Percentiles rank a stretch among this genome's conserved stretches.
These are phyloP conservation scores for Beauveria brongniartii DNA, from an alignment of 2,329 filamentous ascomycete species.

Conservation along the genomic window DNA sequence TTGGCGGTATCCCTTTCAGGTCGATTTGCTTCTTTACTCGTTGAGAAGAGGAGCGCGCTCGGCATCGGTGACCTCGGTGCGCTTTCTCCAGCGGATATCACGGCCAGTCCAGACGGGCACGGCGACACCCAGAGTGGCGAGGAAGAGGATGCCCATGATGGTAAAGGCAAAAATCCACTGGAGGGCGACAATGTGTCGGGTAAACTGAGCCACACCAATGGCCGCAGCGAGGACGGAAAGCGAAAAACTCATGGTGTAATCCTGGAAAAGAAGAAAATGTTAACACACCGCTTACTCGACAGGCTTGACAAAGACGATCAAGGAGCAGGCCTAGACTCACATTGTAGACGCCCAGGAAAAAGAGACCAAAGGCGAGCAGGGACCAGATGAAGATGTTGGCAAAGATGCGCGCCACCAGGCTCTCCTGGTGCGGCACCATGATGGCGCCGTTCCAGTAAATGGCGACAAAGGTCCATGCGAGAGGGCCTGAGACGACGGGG, in stretches of 20 bases:
- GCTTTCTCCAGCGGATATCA: constrained; percentile 42
- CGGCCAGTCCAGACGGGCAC: constrained; percentile 56
- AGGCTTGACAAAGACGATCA: too few species aligned
- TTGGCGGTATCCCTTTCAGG: not conserved
- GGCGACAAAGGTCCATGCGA: constrained; percentile 78
- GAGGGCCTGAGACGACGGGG: constrained; percentile 65
- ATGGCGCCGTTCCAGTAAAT: constrained; percentile 87
- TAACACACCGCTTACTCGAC: not conserved
- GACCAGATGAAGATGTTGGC: constrained; percentile 87
- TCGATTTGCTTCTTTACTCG: constrained; percentile 17
- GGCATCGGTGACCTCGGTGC: constrained; percentile 33
- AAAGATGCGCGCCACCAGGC: constrained; percentile 64
- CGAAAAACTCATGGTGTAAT: constrained; percentile 71
- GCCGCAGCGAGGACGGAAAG: constrained; percentile 66
- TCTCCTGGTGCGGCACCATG: constrained; percentile 61
- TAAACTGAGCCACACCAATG: constrained; percentile 70
- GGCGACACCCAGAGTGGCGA: constrained; percentile 57
- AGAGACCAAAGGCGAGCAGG: constrained; percentile 65
- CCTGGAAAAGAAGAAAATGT: constrained; percentile 27
- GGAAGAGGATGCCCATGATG: constrained; percentile 68
- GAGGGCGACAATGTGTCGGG: constrained; percentile 63
- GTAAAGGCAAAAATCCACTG: constrained; percentile 92
- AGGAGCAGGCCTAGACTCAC: constrained; percentile 29
- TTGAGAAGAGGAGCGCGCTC: constrained; percentile 56
- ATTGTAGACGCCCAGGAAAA: constrained; percentile 68